These are phyloP conservation scores for Fraxinus latifolia DNA, from an alignment of 305 asterid species.

Conservation along the genomic window DNA sequence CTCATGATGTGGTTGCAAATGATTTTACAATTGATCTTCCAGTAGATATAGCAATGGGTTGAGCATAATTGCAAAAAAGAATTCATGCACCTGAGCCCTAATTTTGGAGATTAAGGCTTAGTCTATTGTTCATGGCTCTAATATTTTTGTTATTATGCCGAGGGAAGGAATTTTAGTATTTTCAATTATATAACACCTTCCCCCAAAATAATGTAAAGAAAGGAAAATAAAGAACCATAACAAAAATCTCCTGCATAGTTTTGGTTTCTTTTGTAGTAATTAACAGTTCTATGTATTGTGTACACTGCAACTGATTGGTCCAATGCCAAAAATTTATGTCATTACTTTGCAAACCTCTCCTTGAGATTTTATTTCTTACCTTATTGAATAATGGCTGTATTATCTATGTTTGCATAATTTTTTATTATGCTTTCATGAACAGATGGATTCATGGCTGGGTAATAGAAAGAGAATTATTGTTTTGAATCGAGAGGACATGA, in stretches of 20 bases:
- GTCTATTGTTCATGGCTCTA: background rate
- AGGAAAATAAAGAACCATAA: background rate
- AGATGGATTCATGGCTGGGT: conserved; percentile 95
- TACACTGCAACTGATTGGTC: background rate
- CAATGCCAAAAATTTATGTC: background rate
- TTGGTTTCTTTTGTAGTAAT: background rate
- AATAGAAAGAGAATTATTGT: conserved; percentile 83
- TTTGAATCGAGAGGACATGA: conserved; percentile 92
- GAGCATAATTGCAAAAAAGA: background rate
- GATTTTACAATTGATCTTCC: background rate
- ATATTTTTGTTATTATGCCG: background rate
- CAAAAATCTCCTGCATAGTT: background rate
- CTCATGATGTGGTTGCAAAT: background rate
- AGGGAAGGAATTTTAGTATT: conserved; percentile 1
- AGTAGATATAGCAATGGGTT: background rate
- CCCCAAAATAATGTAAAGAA: background rate
- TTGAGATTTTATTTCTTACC: background rate
- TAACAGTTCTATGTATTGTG: background rate
- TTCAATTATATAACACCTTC: background rate
- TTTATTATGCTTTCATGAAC: conserved; percentile 32
- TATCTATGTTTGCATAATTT: conserved; percentile 14
- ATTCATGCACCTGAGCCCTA: background rate
- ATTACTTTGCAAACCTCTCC: background rate
- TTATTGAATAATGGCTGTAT: conserved; percentile 2
- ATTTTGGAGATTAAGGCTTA: background rate